phyloP scores from a whole-genome alignment of 2,329 filamentous ascomycete genomes.

The Beauveria asiatica region DNA sequence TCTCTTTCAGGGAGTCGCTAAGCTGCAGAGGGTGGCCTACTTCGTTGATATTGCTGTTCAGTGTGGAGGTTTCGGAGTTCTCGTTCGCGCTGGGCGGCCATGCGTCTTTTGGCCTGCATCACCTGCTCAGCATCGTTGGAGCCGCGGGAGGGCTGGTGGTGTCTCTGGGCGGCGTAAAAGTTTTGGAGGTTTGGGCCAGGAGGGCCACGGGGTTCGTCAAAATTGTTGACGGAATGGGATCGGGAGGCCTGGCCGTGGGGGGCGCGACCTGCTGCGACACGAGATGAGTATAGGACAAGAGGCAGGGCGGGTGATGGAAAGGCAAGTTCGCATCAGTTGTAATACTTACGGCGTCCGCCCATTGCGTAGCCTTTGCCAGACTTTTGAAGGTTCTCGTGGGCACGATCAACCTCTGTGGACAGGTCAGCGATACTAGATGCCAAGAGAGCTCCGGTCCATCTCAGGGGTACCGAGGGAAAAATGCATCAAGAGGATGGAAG shows the following conservation, averaged over 20 bases:
- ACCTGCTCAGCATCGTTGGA: conserved; percentile 91
- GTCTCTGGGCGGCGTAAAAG: conserved; percentile 90
- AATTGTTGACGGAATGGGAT: conserved; percentile 79
- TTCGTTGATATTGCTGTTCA: conserved; percentile 99
- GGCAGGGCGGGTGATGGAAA: background rate
- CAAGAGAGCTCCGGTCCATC: background rate
- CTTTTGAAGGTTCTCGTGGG: conserved; percentile 91
- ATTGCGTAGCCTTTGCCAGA: conserved; percentile 84
- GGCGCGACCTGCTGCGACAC: conserved; percentile 58
- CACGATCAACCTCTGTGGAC: conserved; percentile 82
- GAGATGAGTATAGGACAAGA: conserved; percentile 7
- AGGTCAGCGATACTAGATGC: background rate
- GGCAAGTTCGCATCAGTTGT: conserved; percentile 16
- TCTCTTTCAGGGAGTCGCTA: conserved; percentile 41
- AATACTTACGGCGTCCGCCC: conserved; percentile 73
- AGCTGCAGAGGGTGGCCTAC: conserved; percentile 77
- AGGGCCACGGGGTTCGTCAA: conserved; percentile 60
- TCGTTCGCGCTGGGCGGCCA: conserved; percentile 97
- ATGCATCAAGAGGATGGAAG: background rate
- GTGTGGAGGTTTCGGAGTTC: conserved; percentile 99
- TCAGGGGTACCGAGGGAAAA: conserved; percentile 2
- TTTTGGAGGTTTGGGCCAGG: conserved; percentile 75
- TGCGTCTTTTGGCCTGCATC: conserved; percentile 97
- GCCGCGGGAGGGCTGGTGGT: conserved; percentile 79
- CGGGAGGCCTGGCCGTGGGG: conserved; percentile 55